phyloP scores from a whole-genome alignment of 805 yeast species.

The Sugiyamaella lignohabitans region DNA sequence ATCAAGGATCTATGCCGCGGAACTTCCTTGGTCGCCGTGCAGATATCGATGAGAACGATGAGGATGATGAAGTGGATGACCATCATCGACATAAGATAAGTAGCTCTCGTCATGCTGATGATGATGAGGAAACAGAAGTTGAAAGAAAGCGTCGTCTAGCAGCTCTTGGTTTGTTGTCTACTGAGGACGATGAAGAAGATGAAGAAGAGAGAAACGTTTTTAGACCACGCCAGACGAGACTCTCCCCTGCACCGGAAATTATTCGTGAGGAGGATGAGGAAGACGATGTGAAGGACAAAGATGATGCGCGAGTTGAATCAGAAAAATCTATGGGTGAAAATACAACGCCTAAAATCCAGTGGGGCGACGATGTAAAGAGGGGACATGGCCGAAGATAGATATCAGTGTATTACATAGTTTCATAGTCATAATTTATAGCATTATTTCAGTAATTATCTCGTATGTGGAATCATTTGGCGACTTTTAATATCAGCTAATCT shows the following conservation, averaged over 20 bases:
- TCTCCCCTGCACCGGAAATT: slow-evolving; percentile 6
- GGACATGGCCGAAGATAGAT: not conserved
- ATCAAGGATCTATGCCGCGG: slow-evolving; percentile 4
- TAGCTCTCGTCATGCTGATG: slow-evolving; percentile 7
- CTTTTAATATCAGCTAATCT: no score
- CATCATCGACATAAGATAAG: slow-evolving; percentile 14
- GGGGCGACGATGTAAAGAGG: slow-evolving; percentile 16
- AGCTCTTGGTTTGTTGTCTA: slow-evolving; percentile 28
- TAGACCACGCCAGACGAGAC: not conserved
- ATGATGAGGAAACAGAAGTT: slow-evolving; percentile 50
- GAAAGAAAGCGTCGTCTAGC: slow-evolving; percentile 57
- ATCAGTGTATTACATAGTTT: no score
- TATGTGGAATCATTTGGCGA: no score
- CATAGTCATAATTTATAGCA: no score
- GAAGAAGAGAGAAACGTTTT: slow-evolving; percentile 18
- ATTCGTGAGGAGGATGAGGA: slow-evolving; percentile 20
- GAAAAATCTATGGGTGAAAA: no score
- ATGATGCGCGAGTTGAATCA: no score
- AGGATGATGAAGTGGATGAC: slow-evolving; percentile 33
- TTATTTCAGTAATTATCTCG: no score
- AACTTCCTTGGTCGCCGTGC: slow-evolving; percentile 22
- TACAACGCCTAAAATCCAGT: slow-evolving; percentile 9
- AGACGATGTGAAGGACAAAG: no score
- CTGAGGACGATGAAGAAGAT: slow-evolving; percentile 21
- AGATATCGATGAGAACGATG: slow-evolving; percentile 28